Evolutionary conservation across 73 alveolate genomes (phyloP), one percentile per base, ranked within the genome.

Genomic region (Diophrys appendiculata): DNA sequence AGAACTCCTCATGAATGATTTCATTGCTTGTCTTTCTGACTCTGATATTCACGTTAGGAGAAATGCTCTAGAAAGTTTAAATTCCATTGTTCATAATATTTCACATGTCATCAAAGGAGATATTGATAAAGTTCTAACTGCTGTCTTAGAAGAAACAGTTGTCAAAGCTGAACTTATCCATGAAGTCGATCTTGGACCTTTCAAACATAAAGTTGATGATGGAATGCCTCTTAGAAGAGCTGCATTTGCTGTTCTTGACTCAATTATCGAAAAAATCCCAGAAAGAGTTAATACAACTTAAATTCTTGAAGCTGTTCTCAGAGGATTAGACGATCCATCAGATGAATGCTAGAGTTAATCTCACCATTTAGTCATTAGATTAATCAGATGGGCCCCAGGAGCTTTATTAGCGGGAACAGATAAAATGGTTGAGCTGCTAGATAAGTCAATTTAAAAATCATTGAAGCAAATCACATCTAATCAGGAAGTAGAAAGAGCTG

Each of bases 131-230:
- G 55, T 89, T 0, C 76, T 54, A 52, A 86, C 77, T 43, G 32
- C 69, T 0, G 67, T 82, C 24, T 27, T 54, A 24, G 68, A 29
- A 2, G 94, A 86, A 76, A 77, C 90, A 1, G 43, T 27, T 18
- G 75, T 90, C 65, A 84, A 84, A 76, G 93, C 91, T 25, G 94
- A 88, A 76, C 92, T 92, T 29, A 92, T 92, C 73, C 80, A 91
- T 64, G 97, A 92, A 74, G 97, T 92, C 52, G 97, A 92, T 52
- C 83, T 92, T 34, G 97, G 97, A 29, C 97, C 97, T 54, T 92
- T 92, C 94, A 92, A 92, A 76, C 97, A 92, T 86, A 92, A 92
- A 82, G 88, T 88, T 0, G 97, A 92, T 64, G 97, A 92, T 28
- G 97, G 97, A 26, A 80, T 90, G 72, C 97, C 97, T 0, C 55